Evolutionary conservation across 2,329 filamentous ascomycete species (phyloP), one percentile per base, ranked within the genome.

Genomic region (Gnomoniopsis sp.): DNA sequence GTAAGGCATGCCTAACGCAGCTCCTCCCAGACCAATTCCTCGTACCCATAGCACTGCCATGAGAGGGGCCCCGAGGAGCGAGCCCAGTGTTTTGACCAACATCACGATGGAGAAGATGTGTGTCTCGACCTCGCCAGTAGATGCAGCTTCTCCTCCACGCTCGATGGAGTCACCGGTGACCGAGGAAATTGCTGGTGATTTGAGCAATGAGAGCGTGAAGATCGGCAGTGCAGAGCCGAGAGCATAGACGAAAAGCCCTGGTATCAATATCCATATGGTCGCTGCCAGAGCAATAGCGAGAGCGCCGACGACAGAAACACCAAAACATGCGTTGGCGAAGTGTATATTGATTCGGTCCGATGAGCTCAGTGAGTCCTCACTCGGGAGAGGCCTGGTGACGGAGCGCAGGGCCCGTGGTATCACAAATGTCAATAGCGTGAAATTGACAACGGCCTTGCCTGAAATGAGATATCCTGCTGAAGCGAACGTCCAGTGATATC

Each of bases 91-190:
- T 66, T 79, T 78, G 2, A 79, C 71, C 63, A 81, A 70, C 77
- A 81, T 81, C 15, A 79, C 77, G n/a, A 81, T 73, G 2, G 79
- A 77, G 58, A 80, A 80, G 2, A 80, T 69, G 33, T 77, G 76
- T 4, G 70, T 71, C 30, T 78, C 74, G 0, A 71, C 65, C 15
- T 73, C 70, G 8, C 44, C 21, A 10, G 41, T 6, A 1, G 49
- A 34, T 0, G 60, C 57, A 8, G 58, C 52, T 44, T 57, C 55
- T 43, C 38, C 19, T 49, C 14, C 63, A 56, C 17, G 62, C 8
- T 53, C 49, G 26, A 30, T 33, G 23, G 51, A 38, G 34, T 15
- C 19, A 52, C 7, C n/a, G 17, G 49, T 36, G 33, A 59, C 62
- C 11, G 66, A 63, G n/a, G 67, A 70, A 17, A 80, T 68, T 2